Percentiles rank a stretch among this genome's conserved stretches.
phyloP scores from a whole-genome alignment of 2,329 filamentous ascomycete species.

The Scleromitrula shiraiana region DNA sequence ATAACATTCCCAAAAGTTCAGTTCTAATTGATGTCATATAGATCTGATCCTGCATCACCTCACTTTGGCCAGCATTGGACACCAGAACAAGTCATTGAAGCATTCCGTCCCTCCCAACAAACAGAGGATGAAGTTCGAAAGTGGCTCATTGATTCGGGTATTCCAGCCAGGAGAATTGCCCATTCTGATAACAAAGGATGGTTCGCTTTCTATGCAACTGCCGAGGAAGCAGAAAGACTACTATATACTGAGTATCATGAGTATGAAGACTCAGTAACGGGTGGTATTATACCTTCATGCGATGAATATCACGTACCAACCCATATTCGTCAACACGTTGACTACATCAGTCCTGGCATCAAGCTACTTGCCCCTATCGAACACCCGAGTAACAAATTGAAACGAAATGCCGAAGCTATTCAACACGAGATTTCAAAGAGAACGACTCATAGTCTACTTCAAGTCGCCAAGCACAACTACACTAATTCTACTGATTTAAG shows the following conservation, averaged over 20 bases:
- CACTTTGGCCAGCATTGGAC: conserved; percentile 32
- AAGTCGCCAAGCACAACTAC: neutral
- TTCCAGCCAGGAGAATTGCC: conserved; percentile 26
- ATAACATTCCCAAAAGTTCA: too few relatives aligned
- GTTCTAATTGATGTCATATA: conserved; percentile 8
- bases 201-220: conserved; percentile 32
- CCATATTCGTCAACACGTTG: conserved; percentile 40
- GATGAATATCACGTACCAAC: conserved; percentile 39
- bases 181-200: conserved; percentile 33
- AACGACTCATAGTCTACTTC: conserved; percentile 4
- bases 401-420: conserved; percentile 4
- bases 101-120: conserved; percentile 28
- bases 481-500: conserved; percentile 38
- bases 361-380: conserved; percentile 36
- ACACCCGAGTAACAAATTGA: conserved; percentile 13
- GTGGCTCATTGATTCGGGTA: conserved; percentile 30
- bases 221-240: conserved; percentile 29
- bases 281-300: conserved; percentile 28
- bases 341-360: conserved; percentile 41
- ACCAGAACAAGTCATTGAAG: conserved; percentile 27
- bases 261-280: conserved; percentile 38
- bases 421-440: conserved; percentile 1
- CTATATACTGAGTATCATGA: conserved; percentile 30
- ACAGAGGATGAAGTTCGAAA: conserved; percentile 28
- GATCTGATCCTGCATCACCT: conserved; percentile 20